Conservation (phyloP, 2,329 filamentous ascomycete genomes). For the Stagonosporopsis cucurbitacearum region DNA sequence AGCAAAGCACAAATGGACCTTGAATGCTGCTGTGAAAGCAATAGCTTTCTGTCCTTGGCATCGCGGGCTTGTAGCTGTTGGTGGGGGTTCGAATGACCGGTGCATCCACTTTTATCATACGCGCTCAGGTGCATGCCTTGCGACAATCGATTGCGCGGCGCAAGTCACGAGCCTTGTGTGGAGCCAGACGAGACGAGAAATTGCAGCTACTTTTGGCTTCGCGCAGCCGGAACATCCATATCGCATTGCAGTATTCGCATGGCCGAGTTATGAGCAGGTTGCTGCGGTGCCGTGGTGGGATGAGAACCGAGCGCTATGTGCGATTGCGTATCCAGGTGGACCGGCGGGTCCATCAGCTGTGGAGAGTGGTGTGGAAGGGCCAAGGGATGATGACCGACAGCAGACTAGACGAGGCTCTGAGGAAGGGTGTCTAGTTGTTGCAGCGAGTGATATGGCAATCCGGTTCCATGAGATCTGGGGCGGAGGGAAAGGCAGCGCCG, state of each 20-base stretch:
- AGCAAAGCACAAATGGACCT: constrained; percentile 75
- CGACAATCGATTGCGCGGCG: constrained; percentile 88
- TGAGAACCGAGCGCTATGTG: constrained; percentile 81
- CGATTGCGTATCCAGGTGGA: constrained; percentile 80
- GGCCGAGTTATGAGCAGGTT: constrained; percentile 88
- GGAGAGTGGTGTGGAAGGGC: constrained; percentile 26
- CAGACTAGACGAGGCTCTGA: constrained; percentile 64
- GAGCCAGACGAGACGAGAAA: constrained; percentile 84
- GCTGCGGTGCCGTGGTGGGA: constrained; percentile 84
- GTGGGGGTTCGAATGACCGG: constrained; percentile 91
- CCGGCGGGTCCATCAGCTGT: constrained; percentile 47
- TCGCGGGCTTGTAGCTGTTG: constrained; percentile 82
- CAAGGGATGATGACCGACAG: constrained; percentile 59
- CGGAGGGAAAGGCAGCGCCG: constrained; percentile 57
- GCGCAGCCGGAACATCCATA: constrained; percentile 87
- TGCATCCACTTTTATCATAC: constrained; percentile 97
- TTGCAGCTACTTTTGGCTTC: constrained; percentile 93
- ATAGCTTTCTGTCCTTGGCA: constrained; percentile 98
- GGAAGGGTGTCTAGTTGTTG: constrained; percentile 88
- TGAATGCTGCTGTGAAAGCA: constrained; percentile 91
- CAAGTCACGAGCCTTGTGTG: constrained; percentile 94
- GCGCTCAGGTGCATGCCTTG: constrained; percentile 79
- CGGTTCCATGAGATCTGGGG: constrained; percentile 97
- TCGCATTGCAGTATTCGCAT: constrained; percentile 90
- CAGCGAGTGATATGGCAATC: constrained; percentile 88